Base-by-base conservation (phyloP, 2,329 filamentous ascomycete species). In the Exserohilum turcica region DNA sequence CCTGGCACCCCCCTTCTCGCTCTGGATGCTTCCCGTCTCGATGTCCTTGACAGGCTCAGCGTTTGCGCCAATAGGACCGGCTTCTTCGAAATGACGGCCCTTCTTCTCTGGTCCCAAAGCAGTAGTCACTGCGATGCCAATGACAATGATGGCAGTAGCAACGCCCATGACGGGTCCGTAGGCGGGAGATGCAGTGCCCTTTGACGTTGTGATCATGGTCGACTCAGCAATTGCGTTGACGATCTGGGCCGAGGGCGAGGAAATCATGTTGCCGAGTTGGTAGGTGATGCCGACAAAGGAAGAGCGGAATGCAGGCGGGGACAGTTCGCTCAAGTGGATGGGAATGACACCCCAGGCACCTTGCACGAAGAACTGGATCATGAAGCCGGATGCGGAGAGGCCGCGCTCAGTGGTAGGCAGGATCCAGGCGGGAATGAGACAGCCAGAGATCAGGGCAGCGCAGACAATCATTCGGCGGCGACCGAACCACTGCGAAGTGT, bases 131-230 rank as follows among this genome's bases (percentile, higher is more conserved):
- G 82, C 78, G 56, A 92, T 91, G 1, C 88, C 89, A 0, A 84
- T 39, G 0, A 86, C 87, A 59, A 92, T 91, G 61, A 92, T 92
- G 1, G 86, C 89, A 2, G 89, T 92, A 3, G 86, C 88, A 49
- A 91, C 78, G 10, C 83, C 89, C 89, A 91, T 92, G 13, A 84
- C 84, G 0, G 86, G 88, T 0, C 88, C 89, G 61, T 92, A 92
- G 0, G 87, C 87, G 44, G 89, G 83, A 1, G 85, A 88, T 3
- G 68, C 71, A 50, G 84, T 71, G 3, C 88, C 88, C 8, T 78
- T 76, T 5, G 69, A 67, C 35, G 80, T 78, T 0, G 73, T 84
- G 39, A 91, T 78, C 31, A 65, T 62, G 13, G 61, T 63, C 4
- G 54, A 54, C 66, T 92, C 88, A 1, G 89, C 81, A 44, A 92